A percentile compares a stretch with the other conserved stretches of the same genome.
Evolutionary conservation across 345 rosid genomes (phyloP).

Genomic region (Kernera saxatilis): DNA sequence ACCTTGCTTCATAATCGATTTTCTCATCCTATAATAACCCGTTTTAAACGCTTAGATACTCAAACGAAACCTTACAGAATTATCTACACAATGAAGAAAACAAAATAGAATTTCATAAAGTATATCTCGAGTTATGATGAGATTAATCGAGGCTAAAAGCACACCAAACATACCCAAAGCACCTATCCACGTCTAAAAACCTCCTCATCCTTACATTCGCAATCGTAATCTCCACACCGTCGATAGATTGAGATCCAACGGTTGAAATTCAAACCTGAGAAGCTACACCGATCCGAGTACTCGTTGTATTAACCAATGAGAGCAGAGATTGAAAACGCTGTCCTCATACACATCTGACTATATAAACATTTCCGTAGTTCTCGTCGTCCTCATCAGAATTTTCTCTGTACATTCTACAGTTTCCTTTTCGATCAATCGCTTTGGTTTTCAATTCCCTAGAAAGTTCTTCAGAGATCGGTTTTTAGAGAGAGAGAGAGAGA

Average conservation of each 20-base stretch:
- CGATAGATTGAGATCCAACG: slow-evolving; percentile 53
- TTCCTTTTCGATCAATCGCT: background rate
- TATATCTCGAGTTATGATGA: slow-evolving; percentile 24
- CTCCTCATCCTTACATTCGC: slow-evolving; percentile 13
- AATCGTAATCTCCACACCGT: slow-evolving; percentile 31
- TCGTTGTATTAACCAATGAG: slow-evolving; percentile 43
- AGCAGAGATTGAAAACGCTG: slow-evolving; percentile 32
- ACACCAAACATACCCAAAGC: slow-evolving; percentile 45
- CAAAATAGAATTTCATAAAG: slow-evolving; percentile 3
- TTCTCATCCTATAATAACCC: slow-evolving; percentile 10
- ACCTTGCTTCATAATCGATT: slow-evolving; percentile 32
- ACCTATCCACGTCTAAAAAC: slow-evolving; percentile 24
- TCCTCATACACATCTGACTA: slow-evolving; percentile 40
- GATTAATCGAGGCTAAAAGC: slow-evolving; percentile 52
- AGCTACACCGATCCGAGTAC: slow-evolving; percentile 45
- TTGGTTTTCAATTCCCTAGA: background rate
- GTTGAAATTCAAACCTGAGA: slow-evolving; percentile 45
- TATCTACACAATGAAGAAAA: slow-evolving; percentile 28
- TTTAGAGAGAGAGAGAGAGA: background rate
- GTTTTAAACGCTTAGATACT: background rate
- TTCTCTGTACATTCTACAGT: background rate
- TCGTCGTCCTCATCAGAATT: slow-evolving; percentile 23
- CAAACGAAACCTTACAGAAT: slow-evolving; percentile 46
- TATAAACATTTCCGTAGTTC: slow-evolving; percentile 38
- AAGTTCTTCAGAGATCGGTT: background rate